phyloP scores from a whole-genome alignment of 495 filamentous ascomycete genomes.

The Penicillium waksmanii region DNA sequence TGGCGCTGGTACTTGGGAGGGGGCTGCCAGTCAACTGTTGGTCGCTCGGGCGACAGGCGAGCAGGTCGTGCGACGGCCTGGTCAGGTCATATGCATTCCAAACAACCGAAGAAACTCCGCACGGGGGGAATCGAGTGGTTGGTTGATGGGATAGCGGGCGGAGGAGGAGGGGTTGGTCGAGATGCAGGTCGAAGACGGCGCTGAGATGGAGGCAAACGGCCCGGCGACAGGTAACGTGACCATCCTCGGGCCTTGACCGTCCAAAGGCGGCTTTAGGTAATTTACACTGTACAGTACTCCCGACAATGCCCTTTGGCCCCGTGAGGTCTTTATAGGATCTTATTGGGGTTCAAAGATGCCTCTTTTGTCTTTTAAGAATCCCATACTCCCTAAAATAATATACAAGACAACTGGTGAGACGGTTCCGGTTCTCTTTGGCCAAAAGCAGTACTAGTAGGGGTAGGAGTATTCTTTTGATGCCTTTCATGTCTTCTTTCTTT shows the following conservation, averaged over 20 bases:
- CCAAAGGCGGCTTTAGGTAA: not conserved
- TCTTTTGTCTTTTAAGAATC: too few species aligned
- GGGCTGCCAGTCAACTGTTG: conserved; percentile 32
- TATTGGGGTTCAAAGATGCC: too few species aligned
- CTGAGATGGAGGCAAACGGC: conserved; percentile 44
- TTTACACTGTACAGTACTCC: not conserved
- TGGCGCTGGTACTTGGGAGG: conserved; percentile 29
- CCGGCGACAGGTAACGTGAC: conserved; percentile 35
- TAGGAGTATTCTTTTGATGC: too few species aligned
- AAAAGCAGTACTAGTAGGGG: too few species aligned
- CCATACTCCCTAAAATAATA: too few species aligned
- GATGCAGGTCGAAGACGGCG: conserved; percentile 36
- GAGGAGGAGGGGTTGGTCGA: conserved; percentile 32
- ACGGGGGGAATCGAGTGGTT: conserved; percentile 28
- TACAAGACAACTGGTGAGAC: too few species aligned
- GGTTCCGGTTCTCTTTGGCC: too few species aligned
- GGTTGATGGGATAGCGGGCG: conserved; percentile 31
- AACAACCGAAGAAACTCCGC: conserved; percentile 19
- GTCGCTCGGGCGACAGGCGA: conserved; percentile 47
- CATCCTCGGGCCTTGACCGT: not conserved
- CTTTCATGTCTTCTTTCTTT: too few species aligned
- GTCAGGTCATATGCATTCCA: conserved; percentile 49
- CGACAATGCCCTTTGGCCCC: not conserved
- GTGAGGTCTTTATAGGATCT: too few species aligned
- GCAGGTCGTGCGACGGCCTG: conserved; percentile 42